Conservation (phyloP, 495 filamentous ascomycete genomes). For the Aspergillus homomorphus region DNA sequence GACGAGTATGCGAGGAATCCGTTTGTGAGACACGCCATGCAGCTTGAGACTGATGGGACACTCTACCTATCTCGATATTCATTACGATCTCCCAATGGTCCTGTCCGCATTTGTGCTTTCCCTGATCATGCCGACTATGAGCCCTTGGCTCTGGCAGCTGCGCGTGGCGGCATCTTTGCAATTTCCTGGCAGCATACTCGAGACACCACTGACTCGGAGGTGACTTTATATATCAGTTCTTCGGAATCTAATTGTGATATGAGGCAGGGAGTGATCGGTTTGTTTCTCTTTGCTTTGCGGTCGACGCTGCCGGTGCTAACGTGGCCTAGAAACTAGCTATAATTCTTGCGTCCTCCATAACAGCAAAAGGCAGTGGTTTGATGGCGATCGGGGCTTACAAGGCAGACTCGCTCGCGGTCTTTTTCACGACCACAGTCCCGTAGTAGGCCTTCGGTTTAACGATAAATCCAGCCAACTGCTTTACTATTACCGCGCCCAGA, state of each 20-base stretch:
- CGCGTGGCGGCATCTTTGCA: conserved; percentile 28
- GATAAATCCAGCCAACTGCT: conserved; percentile 38
- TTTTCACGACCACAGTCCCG: conserved; percentile 20
- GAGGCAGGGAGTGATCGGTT: conserved; percentile 16
- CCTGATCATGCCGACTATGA: conserved; percentile 30
- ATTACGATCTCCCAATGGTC: conserved; percentile 11
- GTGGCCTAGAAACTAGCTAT: conserved; percentile 17
- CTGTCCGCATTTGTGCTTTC: conserved; percentile 30
- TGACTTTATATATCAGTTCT: conserved; percentile 28
- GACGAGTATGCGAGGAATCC: conserved; percentile 27
- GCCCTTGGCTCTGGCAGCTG: conserved; percentile 32
- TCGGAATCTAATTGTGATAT: conserved; percentile 5
- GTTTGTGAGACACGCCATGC: conserved; percentile 36
- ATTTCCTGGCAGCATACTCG: conserved; percentile 42
- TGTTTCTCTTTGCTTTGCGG: conserved; percentile 3
- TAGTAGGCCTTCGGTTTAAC: conserved; percentile 36
- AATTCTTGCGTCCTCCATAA: conserved; percentile 14
- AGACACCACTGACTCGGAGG: conserved; percentile 23
- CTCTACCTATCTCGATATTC: conserved; percentile 31
- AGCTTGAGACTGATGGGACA: conserved; percentile 20
- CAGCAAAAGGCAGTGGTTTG: background rate
- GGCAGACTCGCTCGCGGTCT: background rate
- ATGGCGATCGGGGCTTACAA: conserved; percentile 4
- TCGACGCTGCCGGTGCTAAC: conserved; percentile 4
- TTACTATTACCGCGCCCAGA: conserved; percentile 28